Evolutionary conservation across 306 rosid genomes (phyloP).

Genomic region (Spatholobus suberectus): DNA sequence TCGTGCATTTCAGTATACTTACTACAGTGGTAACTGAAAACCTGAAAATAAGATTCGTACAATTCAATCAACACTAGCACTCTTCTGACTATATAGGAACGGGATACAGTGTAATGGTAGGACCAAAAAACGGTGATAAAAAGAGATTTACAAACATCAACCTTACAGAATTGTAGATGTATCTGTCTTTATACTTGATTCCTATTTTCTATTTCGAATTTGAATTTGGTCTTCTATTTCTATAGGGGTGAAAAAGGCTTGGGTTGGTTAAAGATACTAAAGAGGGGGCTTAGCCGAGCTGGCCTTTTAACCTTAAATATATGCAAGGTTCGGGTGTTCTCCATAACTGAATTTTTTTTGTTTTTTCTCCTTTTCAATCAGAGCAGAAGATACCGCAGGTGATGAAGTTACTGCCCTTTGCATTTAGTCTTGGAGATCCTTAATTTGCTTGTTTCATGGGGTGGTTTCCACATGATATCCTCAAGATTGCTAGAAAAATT

Average conservation of each 20-base stretch:
- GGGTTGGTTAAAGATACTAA: conserved; percentile 12
- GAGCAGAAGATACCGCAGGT: not conserved
- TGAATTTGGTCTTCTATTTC: conserved; percentile 33
- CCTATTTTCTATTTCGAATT: not conserved
- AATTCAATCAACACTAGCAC: conserved; percentile 16
- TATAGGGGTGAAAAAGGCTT: conserved; percentile 9
- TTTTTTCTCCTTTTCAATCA: not conserved
- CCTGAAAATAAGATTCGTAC: conserved; percentile 10
- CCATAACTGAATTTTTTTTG: not conserved
- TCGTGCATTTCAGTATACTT: not conserved
- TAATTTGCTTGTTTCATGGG: conserved; percentile 66
- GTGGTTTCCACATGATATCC: conserved; percentile 90
- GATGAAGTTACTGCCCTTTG: conserved; percentile 57
- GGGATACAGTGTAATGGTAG: conserved; percentile 20
- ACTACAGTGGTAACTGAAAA: not conserved
- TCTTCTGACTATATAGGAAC: not conserved
- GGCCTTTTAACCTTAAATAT: conserved; percentile 18
- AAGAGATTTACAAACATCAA: conserved; percentile 41
- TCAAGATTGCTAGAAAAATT: conserved; percentile 80
- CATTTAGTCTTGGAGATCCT: conserved; percentile 61
- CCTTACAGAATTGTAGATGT: conserved; percentile 2
- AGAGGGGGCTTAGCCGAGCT: conserved; percentile 26
- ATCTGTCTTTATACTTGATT: not conserved
- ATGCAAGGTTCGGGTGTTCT: not conserved
- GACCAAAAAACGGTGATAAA: not conserved